These are phyloP conservation scores for Magnusiomyces paraingens DNA, from an alignment of 1,139 yeast genomes.

Conservation along the genomic window DNA sequence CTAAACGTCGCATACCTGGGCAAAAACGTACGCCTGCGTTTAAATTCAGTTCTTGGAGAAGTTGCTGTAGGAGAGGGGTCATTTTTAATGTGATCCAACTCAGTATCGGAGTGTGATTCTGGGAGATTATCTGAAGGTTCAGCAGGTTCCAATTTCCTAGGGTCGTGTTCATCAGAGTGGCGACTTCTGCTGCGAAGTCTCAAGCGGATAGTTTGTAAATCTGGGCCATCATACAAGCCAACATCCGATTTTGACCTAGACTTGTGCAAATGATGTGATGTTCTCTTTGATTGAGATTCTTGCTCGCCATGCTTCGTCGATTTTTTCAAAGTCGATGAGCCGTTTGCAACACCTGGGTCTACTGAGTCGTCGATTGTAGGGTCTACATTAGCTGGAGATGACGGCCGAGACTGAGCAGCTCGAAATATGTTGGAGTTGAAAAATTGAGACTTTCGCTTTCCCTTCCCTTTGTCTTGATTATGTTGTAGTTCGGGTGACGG, in stretches of 20 bases:
- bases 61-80: not conserved
- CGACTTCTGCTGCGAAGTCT: too few species aligned
- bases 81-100: not conserved
- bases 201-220: not conserved
- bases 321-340: not conserved
- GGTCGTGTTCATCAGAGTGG: too few species aligned
- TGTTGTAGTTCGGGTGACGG: not conserved
- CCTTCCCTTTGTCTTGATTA: conserved; percentile 2
- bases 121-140: not conserved
- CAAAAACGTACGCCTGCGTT: not conserved
- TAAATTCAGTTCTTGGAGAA: not conserved
- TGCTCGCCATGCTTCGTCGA: not conserved
- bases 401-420: not conserved
- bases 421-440: conserved; percentile 2
- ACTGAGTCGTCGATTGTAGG: not conserved
- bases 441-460: not conserved
- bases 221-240: conserved; percentile 2
- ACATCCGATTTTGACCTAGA: conserved; percentile 6
- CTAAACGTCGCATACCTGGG: not conserved
- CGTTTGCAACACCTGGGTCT: not conserved
- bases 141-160: too few species aligned
- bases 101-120: not conserved
- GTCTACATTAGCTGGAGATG: not conserved
- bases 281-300: too few species aligned
- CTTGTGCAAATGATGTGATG: not conserved